Percentiles rank a stretch among this genome's conserved stretches.
phyloP scores from a whole-genome alignment of 2,329 filamentous ascomycete species.

The Fusarium coicis region DNA sequence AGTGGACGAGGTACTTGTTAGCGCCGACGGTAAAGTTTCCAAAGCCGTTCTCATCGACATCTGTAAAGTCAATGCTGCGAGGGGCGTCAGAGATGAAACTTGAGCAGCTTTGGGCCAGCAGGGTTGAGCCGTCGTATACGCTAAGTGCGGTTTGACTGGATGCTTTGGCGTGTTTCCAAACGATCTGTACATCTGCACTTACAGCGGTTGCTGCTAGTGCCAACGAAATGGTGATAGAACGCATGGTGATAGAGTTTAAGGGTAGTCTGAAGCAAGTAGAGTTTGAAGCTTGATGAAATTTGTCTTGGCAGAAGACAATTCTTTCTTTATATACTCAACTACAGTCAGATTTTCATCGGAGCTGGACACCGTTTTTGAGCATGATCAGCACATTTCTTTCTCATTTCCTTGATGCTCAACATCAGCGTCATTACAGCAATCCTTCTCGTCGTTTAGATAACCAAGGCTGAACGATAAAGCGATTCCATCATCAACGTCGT shows the following conservation, averaged over 20 bases:
- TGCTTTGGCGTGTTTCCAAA: background rate
- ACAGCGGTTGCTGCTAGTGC: background rate
- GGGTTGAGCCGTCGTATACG: background rate
- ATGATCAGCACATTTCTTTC: background rate
- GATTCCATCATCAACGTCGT: background rate
- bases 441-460: background rate
- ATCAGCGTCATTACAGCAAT: background rate
- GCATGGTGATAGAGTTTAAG: background rate
- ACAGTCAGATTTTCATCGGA: rapidly evolving
- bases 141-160: background rate
- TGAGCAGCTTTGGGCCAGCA: background rate
- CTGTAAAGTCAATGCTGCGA: background rate
- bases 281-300: background rate
- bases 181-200: background rate
- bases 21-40: background rate
- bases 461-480: background rate
- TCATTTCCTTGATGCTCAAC: background rate
- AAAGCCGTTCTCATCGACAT: background rate
- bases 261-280: background rate
- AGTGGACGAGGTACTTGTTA: background rate
- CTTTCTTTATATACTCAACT: background rate
- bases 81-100: background rate
- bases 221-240: background rate
- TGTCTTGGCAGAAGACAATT: background rate
- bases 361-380: background rate